Conservation (phyloP, 345 rosid species). For the Gossypium stocksii region DNA sequence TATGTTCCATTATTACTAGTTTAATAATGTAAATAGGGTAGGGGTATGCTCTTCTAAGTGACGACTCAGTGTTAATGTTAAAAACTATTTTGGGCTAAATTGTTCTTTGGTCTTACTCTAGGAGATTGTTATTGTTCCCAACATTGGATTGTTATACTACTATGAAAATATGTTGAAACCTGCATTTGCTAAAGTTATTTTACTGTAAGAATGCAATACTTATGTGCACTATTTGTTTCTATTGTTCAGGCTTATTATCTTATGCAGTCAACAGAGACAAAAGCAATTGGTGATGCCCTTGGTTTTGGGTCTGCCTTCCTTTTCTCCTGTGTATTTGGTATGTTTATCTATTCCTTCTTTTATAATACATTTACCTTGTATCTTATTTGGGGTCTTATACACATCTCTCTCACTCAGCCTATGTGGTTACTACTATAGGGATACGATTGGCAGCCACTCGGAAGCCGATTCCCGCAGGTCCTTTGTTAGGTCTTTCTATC, state of each 20-base stretch:
- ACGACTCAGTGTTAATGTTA: not conserved
- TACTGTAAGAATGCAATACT: not conserved
- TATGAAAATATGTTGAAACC: not conserved
- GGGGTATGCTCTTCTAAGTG: not conserved
- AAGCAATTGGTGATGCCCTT: conserved; percentile 63
- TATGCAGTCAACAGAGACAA: conserved; percentile 63
- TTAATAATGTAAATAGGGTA: not conserved
- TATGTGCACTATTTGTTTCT: conserved; percentile 1
- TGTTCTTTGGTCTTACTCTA: not conserved
- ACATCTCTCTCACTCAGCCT: not conserved
- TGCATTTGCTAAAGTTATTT: not conserved
- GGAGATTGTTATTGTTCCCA: not conserved
- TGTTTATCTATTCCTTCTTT: not conserved
- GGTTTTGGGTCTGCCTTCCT: conserved; percentile 79
- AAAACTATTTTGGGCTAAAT: not conserved
- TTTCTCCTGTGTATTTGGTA: conserved; percentile 71
- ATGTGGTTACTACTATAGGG: conserved; percentile 38
- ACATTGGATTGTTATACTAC: not conserved
- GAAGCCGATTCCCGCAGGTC: conserved; percentile 65
- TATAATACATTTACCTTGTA: not conserved
- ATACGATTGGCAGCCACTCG: conserved; percentile 64
- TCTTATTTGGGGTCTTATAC: not conserved
- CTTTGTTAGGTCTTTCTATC: conserved; percentile 56
- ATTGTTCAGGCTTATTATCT: conserved; percentile 52
- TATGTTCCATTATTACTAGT: not conserved